These are phyloP conservation scores for Penicillium lividum DNA, from an alignment of 495 filamentous ascomycete genomes.

Conservation along the genomic window DNA sequence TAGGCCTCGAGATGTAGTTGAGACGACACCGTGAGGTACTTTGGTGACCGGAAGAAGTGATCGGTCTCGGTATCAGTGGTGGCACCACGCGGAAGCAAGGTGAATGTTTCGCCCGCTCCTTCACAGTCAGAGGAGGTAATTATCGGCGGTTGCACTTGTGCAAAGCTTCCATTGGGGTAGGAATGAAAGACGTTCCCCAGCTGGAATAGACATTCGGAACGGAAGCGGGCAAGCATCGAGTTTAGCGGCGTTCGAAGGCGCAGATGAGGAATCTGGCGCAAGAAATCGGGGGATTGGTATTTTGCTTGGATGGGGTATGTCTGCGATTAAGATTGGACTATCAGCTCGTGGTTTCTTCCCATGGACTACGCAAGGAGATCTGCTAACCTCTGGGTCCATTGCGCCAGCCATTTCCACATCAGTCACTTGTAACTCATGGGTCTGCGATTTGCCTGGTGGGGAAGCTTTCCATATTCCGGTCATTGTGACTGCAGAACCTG, in stretches of 20 bases:
- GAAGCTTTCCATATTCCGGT: conserved; percentile 79
- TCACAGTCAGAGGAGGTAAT: conserved; percentile 98
- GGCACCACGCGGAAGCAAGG: conserved; percentile 52
- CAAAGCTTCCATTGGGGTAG: conserved; percentile 58
- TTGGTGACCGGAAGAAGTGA: conserved; percentile 81
- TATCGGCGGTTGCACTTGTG: conserved; percentile 88
- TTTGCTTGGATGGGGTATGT: conserved; percentile 92
- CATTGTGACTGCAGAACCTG: conserved; percentile 76
- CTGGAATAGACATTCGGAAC: conserved; percentile 81
- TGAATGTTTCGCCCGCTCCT: conserved; percentile 95
- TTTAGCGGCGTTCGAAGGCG: conserved; percentile 82
- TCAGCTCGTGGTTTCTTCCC: conserved; percentile 9
- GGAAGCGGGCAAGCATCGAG: conserved; percentile 74
- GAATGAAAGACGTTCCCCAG: conserved; percentile 71
- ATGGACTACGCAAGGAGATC: conserved; percentile 4
- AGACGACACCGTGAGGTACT: conserved; percentile 93
- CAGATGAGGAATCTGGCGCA: conserved; percentile 87
- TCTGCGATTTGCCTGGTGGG: conserved; percentile 65
- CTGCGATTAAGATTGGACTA: conserved; percentile 41
- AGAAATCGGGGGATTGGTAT: conserved; percentile 84
- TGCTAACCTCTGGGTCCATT: conserved; percentile 73
- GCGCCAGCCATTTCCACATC: conserved; percentile 69
- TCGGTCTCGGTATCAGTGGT: conserved; percentile 30
- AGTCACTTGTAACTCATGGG: conserved; percentile 75
- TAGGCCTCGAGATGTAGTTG: conserved; percentile 95